Base-by-base conservation (phyloP, 768 basidiomycete species). In the Symmetrospora coprosmae region DNA sequence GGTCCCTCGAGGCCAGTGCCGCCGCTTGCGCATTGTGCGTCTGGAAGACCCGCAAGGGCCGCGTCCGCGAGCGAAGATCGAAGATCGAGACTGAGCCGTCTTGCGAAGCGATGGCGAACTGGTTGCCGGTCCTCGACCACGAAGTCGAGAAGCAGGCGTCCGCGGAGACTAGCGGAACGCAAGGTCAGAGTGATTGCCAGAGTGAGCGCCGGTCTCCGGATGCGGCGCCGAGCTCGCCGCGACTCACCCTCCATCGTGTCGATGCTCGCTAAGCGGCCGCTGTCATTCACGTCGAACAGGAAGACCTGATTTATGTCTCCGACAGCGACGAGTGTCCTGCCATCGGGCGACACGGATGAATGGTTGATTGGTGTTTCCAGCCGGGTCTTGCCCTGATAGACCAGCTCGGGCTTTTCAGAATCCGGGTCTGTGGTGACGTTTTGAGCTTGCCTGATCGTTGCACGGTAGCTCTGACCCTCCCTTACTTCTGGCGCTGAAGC, bases 241-340 rank as follows among this genome's bases (percentile, higher is more conserved):
- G n/a, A 53, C 51, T 39, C 33, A 53, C 51, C 51, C 27, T 53
- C 34, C 33, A 53, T 40, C 13, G 51, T 53, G 14, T 53, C 51
- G 2, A 40, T 53, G 19, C 21, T 17, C 19, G 34, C 40, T 3
- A 27, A 21, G 25, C 21, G 23, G 51, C 51, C 51, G 19, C 23
- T 37, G 9, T 19, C 21, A 38, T 38, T 53, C 35, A 49, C 38
- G 40, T 82, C 80, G 68, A 89, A 85, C 14, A 96, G 78, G 69
- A 82, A 85, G 11, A 91, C 82, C 60, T 87, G 83, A 41, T 82
- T 81, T 9, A 88, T 89, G 70, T 96, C 90, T 23, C 91, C 90
- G 0, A 91, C 90, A 2, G 84, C 87, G 1, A 94, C 79, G 14
- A 96, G 78, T 0, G 84, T 88, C 43, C 81, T 79, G 0, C 88